Conservation (phyloP, 306 rosid genomes). For the Albizia julibrissin region DNA sequence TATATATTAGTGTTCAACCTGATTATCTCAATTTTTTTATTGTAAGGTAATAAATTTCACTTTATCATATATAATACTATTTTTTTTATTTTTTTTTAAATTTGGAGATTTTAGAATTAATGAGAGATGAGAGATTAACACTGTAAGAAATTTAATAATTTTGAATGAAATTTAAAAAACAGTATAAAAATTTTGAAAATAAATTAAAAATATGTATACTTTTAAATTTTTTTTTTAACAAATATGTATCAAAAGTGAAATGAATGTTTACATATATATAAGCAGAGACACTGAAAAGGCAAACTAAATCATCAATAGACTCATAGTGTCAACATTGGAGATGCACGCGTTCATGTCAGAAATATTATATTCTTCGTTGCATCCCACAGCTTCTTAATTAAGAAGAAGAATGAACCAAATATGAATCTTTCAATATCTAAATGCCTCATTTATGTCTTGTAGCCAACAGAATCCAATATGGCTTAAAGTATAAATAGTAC, state of each 20-base stretch:
- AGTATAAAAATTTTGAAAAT: no score
- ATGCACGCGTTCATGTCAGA: neutral
- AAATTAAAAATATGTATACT: neutral
- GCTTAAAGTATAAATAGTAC: neutral
- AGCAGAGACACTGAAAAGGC: neutral
- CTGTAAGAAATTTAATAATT: no score
- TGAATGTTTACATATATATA: neutral
- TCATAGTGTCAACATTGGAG: slow-evolving; percentile 17
- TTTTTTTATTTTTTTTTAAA: no score
- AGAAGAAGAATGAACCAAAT: neutral
- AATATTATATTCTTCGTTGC: neutral
- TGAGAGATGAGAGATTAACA: no score
- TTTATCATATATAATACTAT: no score
- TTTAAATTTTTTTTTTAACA: neutral
- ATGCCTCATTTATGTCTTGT: neutral
- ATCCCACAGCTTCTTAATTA: neutral
- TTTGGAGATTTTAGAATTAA: no score
- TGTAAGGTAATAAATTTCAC: no score
- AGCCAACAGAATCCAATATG: neutral
- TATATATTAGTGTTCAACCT: no score
- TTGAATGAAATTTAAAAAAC: no score
- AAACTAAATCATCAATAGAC: neutral
- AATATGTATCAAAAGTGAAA: neutral
- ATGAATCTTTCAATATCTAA: neutral
- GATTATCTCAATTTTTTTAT: neutral